These are phyloP conservation scores for Corinectria fuckeliana DNA, from an alignment of 2,329 filamentous ascomycete species.

Conservation along the genomic window DNA sequence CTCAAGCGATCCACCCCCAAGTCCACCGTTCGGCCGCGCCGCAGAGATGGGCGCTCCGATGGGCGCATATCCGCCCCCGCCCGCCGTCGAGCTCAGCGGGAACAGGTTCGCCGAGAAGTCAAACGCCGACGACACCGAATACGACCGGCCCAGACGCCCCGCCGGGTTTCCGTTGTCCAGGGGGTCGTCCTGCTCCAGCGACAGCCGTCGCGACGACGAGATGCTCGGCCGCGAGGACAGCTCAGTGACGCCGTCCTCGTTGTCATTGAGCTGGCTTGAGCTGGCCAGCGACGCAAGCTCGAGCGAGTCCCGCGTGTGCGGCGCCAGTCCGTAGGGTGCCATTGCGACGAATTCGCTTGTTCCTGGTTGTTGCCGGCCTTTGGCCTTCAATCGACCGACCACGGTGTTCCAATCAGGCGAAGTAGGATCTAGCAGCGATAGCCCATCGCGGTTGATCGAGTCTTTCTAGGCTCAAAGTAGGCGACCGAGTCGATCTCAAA, in stretches of 20 bases:
- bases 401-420: slow-evolving; percentile 23
- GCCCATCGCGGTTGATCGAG: slow-evolving; percentile 35
- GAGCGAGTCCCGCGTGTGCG: slow-evolving; percentile 81
- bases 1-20: slow-evolving; percentile 83
- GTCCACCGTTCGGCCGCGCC: slow-evolving; percentile 52
- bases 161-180: slow-evolving; percentile 65
- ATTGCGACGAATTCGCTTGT: slow-evolving; percentile 46
- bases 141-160: slow-evolving; percentile 65
- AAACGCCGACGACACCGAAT: slow-evolving; percentile 91
- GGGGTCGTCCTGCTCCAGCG: slow-evolving; percentile 82
- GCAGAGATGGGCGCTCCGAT: slow-evolving; percentile 76
- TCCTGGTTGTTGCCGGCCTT: slow-evolving; percentile 10
- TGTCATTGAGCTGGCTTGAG: slow-evolving; percentile 63
- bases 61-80: slow-evolving; percentile 77
- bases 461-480: slow-evolving; percentile 10
- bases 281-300: slow-evolving; percentile 95
- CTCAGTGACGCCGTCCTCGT: slow-evolving; percentile 64
- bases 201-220: slow-evolving; percentile 90
- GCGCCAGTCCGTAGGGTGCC: slow-evolving; percentile 50
- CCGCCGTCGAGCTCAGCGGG: slow-evolving; percentile 83
- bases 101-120: slow-evolving; percentile 95
- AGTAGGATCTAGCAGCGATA: slow-evolving; percentile 29
- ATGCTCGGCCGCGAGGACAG: slow-evolving; percentile 83
- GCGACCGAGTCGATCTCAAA: slow-evolving; percentile 11
- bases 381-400: slow-evolving; percentile 17